Percentiles rank a stretch among this genome's conserved stretches.
Conservation (phyloP, 192 early-diverging fungal species). For the Phycomyces nitens region DNA sequence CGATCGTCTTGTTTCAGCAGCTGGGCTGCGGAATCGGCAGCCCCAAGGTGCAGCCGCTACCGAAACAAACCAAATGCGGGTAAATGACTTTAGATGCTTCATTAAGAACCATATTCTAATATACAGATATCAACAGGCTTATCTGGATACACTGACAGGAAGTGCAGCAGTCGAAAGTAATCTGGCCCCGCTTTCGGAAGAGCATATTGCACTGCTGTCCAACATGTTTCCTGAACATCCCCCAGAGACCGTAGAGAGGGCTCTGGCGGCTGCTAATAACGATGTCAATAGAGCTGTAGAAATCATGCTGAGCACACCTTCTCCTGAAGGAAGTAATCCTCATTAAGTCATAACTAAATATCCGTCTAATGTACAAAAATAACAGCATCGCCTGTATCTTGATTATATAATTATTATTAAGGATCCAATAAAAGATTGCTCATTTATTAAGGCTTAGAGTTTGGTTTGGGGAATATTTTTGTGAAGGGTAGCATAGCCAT, state of each 20-base stretch:
- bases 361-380: too few species aligned
- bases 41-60: background rate
- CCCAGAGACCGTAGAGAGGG: slow-evolving; percentile 44
- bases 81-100: background rate
- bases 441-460: slow-evolving; percentile 3
- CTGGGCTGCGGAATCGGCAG: slow-evolving; percentile 18
- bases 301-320: slow-evolving; percentile 31
- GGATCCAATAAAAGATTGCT: too few species aligned
- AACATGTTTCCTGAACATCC: slow-evolving; percentile 56
- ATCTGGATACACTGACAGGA: slow-evolving; percentile 38
- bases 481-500: slow-evolving; percentile 49
- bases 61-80: background rate
- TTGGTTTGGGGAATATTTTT: slow-evolving; percentile 11
- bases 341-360: background rate
- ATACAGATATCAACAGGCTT: slow-evolving; percentile 13
- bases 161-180: slow-evolving; percentile 38
- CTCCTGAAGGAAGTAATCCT: slow-evolving; percentile 10
- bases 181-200: slow-evolving; percentile 37
- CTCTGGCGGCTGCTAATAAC: slow-evolving; percentile 53
- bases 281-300: slow-evolving; percentile 57
- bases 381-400: too few species aligned
- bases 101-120: background rate
- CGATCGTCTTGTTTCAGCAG: slow-evolving; percentile 12
- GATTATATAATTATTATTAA: too few species aligned
- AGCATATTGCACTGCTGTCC: slow-evolving; percentile 45